Conservation (phyloP, 2,329 filamentous ascomycete genomes). For the Tothia fuscella region DNA sequence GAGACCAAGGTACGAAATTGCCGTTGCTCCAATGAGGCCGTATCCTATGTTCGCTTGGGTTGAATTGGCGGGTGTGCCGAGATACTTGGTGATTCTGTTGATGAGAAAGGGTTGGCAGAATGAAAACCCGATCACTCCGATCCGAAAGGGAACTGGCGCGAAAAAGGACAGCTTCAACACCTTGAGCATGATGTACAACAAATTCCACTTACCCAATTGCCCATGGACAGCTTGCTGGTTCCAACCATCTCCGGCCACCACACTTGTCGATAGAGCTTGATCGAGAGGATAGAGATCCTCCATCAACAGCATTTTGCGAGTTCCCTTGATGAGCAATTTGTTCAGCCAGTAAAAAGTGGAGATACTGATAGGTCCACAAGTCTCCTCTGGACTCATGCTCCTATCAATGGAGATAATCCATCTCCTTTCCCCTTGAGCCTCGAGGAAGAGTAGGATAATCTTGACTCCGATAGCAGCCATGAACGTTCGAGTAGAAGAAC, state of each 20-base stretch:
- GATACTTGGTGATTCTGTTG: not conserved
- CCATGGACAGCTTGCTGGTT: not conserved
- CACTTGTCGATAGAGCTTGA: not conserved
- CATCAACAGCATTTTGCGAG: not conserved
- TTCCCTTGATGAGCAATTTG: conserved; percentile 28
- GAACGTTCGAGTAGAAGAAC: conserved; percentile 31
- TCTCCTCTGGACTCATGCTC: conserved; percentile 40
- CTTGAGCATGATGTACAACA: not conserved
- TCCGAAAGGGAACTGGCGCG: not conserved
- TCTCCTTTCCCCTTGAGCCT: too few relatives aligned
- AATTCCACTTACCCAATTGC: not conserved
- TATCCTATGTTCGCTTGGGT: not conserved
- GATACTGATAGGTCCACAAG: conserved; percentile 37
- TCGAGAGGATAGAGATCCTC: not conserved
- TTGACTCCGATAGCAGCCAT: conserved; percentile 32
- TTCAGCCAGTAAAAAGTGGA: conserved; percentile 44
- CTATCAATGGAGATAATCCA: too few relatives aligned
- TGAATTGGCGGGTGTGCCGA: not conserved
- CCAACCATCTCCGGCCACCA: not conserved
- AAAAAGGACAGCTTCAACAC: not conserved
- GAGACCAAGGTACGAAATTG: not conserved
- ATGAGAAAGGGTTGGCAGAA: not conserved
- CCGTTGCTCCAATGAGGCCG: not conserved
- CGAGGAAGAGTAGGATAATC: conserved; percentile 31
- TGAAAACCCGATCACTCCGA: not conserved